A percentile compares a stretch with the other conserved stretches of the same genome.
These are phyloP conservation scores for Alternaria gansuensis DNA, from an alignment of 2,329 filamentous ascomycete genomes.

Conservation along the genomic window DNA sequence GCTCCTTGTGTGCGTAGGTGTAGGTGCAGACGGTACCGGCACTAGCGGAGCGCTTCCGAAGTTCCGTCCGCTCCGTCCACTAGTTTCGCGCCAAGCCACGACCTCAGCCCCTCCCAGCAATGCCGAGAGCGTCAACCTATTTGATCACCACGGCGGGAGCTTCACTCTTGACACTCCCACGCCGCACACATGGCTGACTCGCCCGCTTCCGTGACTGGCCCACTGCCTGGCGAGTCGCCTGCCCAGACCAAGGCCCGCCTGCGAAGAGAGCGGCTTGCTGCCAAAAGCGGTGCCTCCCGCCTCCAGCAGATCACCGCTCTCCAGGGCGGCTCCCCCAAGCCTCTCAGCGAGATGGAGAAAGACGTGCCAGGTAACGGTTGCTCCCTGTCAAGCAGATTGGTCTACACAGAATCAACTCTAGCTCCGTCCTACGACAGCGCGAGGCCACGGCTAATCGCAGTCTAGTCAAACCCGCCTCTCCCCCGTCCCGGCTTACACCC, in stretches of 20 bases:
- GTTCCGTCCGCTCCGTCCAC: conserved; percentile 1
- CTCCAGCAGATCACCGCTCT: conserved; percentile 79
- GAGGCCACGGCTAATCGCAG: conserved; percentile 34
- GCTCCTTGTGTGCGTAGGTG: not conserved
- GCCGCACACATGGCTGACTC: conserved; percentile 38
- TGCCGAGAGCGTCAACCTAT: not conserved
- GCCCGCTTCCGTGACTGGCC: conserved; percentile 27
- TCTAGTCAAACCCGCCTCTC: conserved; percentile 36
- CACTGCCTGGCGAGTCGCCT: conserved; percentile 49
- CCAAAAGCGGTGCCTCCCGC: conserved; percentile 75
- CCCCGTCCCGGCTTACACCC: conserved; percentile 29
- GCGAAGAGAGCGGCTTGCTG: conserved; percentile 80
- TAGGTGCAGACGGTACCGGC: conserved; percentile 1
- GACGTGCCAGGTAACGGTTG: conserved; percentile 47
- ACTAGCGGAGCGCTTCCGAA: not conserved
- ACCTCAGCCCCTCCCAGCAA: conserved; percentile 23
- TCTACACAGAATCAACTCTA: conserved; percentile 18
- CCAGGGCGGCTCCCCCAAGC: conserved; percentile 60
- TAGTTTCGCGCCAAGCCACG: conserved; percentile 23
- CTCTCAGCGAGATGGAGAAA: conserved; percentile 47
- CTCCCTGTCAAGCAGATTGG: not conserved
- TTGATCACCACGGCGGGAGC: conserved; percentile 5
- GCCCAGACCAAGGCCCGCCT: conserved; percentile 70
- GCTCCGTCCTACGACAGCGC: not conserved
- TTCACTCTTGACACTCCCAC: conserved; percentile 6